Conservation (phyloP, 2,329 filamentous ascomycete species). For the Hypoxylon sp. region DNA sequence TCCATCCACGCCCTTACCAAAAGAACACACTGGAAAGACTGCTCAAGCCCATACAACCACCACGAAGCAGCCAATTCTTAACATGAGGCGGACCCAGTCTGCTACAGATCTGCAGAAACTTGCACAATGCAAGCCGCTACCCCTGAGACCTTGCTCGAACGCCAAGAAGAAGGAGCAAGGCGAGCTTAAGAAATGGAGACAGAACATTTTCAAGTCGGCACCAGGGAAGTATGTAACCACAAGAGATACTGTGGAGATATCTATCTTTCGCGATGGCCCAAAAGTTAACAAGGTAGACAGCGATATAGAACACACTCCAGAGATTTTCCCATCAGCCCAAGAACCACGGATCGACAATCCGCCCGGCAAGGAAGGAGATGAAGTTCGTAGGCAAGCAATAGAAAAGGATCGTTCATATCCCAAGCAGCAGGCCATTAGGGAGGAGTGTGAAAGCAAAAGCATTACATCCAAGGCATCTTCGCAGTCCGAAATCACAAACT, state of each 20-base stretch:
- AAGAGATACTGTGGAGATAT: too few species aligned
- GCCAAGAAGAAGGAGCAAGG: background rate
- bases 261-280: too few species aligned
- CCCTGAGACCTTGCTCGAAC: conserved; percentile 6
- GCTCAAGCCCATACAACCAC: background rate
- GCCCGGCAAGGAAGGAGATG: background rate
- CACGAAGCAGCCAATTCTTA: background rate
- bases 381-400: background rate
- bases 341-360: background rate
- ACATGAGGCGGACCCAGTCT: conserved; percentile 13
- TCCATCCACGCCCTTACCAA: background rate
- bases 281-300: too few species aligned
- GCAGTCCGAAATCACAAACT: background rate
- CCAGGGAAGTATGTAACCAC: background rate
- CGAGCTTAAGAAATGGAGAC: conserved; percentile 2
- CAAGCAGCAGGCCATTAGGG: background rate
- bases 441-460: background rate
- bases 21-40: background rate
- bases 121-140: conserved; percentile 25
- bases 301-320: too few species aligned
- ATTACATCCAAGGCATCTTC: background rate
- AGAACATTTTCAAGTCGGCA: conserved; percentile 2
- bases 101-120: background rate
- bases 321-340: background rate
- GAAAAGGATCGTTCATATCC: background rate